phyloP scores from a whole-genome alignment of 805 yeast species.

The Aciculoconidium aculeatum region DNA sequence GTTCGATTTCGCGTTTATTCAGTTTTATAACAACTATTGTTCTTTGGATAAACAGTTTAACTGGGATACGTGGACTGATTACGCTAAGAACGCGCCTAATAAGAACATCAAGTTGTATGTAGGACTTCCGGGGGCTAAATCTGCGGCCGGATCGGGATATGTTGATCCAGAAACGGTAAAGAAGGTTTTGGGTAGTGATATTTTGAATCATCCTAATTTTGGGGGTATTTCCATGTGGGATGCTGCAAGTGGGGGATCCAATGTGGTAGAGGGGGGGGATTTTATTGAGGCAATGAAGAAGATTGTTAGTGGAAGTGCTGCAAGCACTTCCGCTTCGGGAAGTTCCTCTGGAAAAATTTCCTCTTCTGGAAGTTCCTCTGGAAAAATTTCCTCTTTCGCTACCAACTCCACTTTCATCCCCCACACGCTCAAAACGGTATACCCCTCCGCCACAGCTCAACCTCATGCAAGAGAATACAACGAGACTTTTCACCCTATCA shows the following conservation, averaged over 20 bases:
- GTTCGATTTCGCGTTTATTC: slow-evolving; percentile 78
- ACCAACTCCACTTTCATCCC: too few relatives aligned
- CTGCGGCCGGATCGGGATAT: slow-evolving; percentile 52
- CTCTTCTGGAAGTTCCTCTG: too few relatives aligned
- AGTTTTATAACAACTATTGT: slow-evolving; percentile 86
- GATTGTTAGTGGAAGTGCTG: slow-evolving; percentile 9
- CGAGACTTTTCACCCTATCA: background rate
- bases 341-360: too few relatives aligned
- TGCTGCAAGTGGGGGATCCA: slow-evolving; percentile 23
- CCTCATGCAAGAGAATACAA: slow-evolving; percentile 3
- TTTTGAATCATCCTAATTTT: slow-evolving; percentile 18
- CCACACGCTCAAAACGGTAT: too few relatives aligned
- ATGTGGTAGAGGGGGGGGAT: slow-evolving; percentile 9
- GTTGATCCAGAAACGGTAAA: slow-evolving; percentile 18
- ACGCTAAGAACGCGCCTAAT: slow-evolving; percentile 61
- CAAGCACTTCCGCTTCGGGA: slow-evolving; percentile 4
- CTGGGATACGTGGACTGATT: slow-evolving; percentile 66
- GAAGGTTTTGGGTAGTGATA: slow-evolving; percentile 9
- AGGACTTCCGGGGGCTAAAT: slow-evolving; percentile 60
- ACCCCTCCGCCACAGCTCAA: too few relatives aligned
- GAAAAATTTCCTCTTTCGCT: too few relatives aligned
- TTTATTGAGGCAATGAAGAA: slow-evolving; percentile 15
- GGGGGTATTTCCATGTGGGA: slow-evolving; percentile 38
- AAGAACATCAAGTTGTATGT: slow-evolving; percentile 60
- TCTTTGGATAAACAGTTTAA: slow-evolving; percentile 45